Conservation (phyloP, 2,329 filamentous ascomycete species). For the Tolypocladium ovalisporum region DNA sequence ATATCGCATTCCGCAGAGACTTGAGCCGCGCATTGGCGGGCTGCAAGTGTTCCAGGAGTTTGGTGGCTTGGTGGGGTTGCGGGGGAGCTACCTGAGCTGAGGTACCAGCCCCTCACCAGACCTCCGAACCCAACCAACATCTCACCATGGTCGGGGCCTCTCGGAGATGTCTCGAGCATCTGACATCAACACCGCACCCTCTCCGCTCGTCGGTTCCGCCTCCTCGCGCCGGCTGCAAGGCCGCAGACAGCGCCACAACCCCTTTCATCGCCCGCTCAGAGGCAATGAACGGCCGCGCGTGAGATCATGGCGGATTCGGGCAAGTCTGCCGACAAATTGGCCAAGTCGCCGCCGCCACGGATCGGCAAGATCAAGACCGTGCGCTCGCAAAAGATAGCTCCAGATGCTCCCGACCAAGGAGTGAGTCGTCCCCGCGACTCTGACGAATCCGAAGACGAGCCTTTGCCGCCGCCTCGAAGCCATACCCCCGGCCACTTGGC, state of each 20-base stretch:
- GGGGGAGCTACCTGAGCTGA: background rate
- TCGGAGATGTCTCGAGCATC: background rate
- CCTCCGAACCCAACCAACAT: background rate
- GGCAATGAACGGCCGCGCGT: conserved; percentile 19
- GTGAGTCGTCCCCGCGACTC: conserved; percentile 16
- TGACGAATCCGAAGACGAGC: conserved; percentile 21
- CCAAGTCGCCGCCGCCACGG: conserved; percentile 18
- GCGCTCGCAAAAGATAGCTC: conserved; percentile 42
- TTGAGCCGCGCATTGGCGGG: background rate
- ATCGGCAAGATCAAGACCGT: conserved; percentile 21
- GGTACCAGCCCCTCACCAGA: background rate
- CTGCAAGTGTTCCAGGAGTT: too few species aligned
- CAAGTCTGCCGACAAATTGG: conserved; percentile 18
- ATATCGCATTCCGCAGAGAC: background rate
- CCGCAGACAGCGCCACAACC: background rate
- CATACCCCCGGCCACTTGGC: conserved; percentile 53
- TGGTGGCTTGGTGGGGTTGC: background rate
- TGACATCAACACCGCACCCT: background rate
- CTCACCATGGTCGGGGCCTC: background rate
- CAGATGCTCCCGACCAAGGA: conserved; percentile 12
- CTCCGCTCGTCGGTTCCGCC: background rate
- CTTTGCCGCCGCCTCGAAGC: conserved; percentile 36
- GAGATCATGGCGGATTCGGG: conserved; percentile 32
- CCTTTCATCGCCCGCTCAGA: background rate
- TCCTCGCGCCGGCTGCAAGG: background rate